Evolutionary conservation across 192 early-diverging fungal species (phyloP).

Genomic region (Backusella circina): DNA sequence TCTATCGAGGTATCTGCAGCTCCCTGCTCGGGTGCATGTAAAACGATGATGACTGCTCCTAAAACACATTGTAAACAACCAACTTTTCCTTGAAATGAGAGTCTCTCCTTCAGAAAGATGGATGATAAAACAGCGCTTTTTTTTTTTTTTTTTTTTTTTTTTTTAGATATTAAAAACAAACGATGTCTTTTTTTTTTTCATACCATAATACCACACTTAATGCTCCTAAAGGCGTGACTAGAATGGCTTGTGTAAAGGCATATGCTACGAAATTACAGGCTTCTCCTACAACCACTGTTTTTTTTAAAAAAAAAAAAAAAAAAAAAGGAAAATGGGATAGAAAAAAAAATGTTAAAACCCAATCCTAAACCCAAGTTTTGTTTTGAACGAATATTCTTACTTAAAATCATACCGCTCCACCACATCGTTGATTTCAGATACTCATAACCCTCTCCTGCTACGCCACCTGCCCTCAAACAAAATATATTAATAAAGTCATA

Average conservation of each 20-base stretch:
- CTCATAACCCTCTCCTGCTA: conserved; percentile 52
- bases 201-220: conserved; percentile 85
- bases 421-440: conserved; percentile 50
- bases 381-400: conserved; percentile 25
- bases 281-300: conserved; percentile 88
- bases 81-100: conserved; percentile 78
- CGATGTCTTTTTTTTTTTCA: not conserved
- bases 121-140: conserved; percentile 75
- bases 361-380: not conserved
- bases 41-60: conserved; percentile 77
- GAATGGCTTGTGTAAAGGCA: conserved; percentile 93
- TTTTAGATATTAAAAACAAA: not conserved
- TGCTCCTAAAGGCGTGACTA: conserved; percentile 94
- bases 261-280: conserved; percentile 96
- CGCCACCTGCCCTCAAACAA: conserved; percentile 22
- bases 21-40: conserved; percentile 80
- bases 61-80: conserved; percentile 88
- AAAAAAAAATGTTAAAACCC: conserved; percentile 1
- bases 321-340: not conserved
- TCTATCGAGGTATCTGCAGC: conserved; percentile 68
- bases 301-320: conserved; percentile 12
- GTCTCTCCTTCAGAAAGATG: conserved; percentile 79
- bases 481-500: not conserved
- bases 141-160: not conserved
- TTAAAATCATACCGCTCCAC: conserved; percentile 59